Evolutionary conservation across 1,284 basidiomycete genomes (phyloP).

Genomic region (Melampsora americana): DNA sequence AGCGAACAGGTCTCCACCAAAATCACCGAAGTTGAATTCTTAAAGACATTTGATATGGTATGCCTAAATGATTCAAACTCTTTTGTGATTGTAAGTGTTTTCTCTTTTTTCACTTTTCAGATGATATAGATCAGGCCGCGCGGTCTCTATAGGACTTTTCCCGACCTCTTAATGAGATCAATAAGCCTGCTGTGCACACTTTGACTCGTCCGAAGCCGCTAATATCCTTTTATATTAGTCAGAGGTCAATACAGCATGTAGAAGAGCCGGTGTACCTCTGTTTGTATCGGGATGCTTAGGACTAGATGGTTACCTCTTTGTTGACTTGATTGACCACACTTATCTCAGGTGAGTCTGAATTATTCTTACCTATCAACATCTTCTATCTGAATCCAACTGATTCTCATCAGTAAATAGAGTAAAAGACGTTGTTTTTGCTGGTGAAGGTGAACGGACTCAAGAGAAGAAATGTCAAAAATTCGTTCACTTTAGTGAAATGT

Average conservation of each 20-base stretch:
- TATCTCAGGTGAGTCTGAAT: slow-evolving; percentile 63
- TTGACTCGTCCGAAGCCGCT: too few relatives aligned
- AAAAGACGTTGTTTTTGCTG: not conserved
- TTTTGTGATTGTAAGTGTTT: slow-evolving; percentile 61
- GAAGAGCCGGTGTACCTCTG: slow-evolving; percentile 70
- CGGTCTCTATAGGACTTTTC: too few relatives aligned
- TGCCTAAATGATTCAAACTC: slow-evolving; percentile 41
- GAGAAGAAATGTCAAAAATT: slow-evolving; percentile 66
- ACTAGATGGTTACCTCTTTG: slow-evolving; percentile 88
- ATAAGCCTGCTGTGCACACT: too few relatives aligned
- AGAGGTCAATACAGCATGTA: slow-evolving; percentile 70
- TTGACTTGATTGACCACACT: slow-evolving; percentile 80
- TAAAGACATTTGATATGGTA: slow-evolving; percentile 38
- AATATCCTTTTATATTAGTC: slow-evolving; percentile 58
- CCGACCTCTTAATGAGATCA: too few relatives aligned
- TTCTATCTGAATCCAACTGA: not conserved
- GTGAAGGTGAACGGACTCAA: slow-evolving; percentile 61
- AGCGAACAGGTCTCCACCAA: slow-evolving; percentile 54
- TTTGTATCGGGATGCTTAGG: slow-evolving; percentile 86
- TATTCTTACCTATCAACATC: slow-evolving; percentile 54
- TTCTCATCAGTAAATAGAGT: not conserved
- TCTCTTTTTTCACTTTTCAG: not conserved
- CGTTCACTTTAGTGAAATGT: slow-evolving; percentile 63
- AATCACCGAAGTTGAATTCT: slow-evolving; percentile 32
- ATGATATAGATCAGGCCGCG: not conserved